Evolutionary conservation across 2,329 filamentous ascomycete genomes (phyloP).

Genomic region (Verticillium alfalfae): DNA sequence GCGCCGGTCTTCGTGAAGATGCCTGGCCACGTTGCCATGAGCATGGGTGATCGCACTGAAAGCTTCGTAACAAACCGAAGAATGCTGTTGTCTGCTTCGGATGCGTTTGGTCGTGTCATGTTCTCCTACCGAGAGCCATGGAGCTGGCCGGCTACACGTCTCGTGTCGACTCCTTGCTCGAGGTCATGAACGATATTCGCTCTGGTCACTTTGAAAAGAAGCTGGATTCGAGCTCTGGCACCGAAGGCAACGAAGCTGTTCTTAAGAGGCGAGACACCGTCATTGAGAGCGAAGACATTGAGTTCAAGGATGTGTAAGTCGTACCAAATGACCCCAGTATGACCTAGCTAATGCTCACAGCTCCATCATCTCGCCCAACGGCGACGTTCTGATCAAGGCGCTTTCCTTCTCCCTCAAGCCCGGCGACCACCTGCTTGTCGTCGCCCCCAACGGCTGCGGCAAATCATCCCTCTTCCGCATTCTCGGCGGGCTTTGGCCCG

Average conservation of each 20-base stretch:
- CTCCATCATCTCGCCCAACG: conserved; percentile 94
- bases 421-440: conserved; percentile 87
- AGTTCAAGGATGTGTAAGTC: conserved; percentile 73
- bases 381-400: conserved; percentile 80
- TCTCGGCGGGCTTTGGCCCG: conserved; percentile 91
- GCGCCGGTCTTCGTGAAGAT: conserved; percentile 95
- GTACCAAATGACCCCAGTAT: background rate
- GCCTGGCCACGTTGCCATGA: conserved; percentile 59
- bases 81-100: conserved; percentile 86
- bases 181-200: conserved; percentile 92
- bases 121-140: conserved; percentile 96
- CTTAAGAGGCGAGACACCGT: conserved; percentile 77
- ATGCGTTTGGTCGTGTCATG: conserved; percentile 94
- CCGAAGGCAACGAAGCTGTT: conserved; percentile 74
- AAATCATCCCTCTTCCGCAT: conserved; percentile 97
- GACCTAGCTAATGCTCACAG: conserved; percentile 23
- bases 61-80: conserved; percentile 91
- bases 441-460: conserved; percentile 94
- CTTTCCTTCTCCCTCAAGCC: conserved; percentile 83
- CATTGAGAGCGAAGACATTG: conserved; percentile 75
- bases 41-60: conserved; percentile 66
- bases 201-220: conserved; percentile 93
- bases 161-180: conserved; percentile 79
- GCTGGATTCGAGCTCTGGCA: conserved; percentile 82
- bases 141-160: conserved; percentile 94